A percentile compares a stretch with the other conserved stretches of the same genome.
Evolutionary conservation across 805 yeast genomes (phyloP).

Genomic region (Metahyphopichia silvanorum): DNA sequence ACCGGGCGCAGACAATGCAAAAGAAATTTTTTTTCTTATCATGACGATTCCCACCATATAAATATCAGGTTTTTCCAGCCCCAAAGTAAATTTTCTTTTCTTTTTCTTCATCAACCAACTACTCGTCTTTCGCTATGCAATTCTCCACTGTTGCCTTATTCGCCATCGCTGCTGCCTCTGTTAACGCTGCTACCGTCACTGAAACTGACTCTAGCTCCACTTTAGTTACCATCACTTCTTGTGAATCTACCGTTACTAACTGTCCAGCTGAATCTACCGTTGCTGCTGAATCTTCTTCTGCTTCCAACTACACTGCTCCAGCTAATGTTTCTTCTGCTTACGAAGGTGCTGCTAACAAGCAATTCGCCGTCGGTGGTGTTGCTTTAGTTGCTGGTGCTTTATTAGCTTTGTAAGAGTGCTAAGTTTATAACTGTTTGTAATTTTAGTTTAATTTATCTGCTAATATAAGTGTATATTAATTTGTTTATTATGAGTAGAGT

Average conservation of each 20-base stretch:
- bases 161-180: conserved; percentile 33
- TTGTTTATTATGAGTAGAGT: no score
- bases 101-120: conserved; percentile 27
- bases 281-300: conserved; percentile 10
- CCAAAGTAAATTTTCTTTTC: conserved; percentile 5
- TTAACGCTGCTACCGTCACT: conserved; percentile 28
- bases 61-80: not conserved
- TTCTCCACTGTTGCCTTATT: conserved; percentile 36
- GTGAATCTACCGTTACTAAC: conserved; percentile 43
- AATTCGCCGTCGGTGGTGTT: conserved; percentile 43
- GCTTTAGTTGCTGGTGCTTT: conserved; percentile 49
- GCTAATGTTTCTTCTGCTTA: conserved; percentile 31
- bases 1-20: no score
- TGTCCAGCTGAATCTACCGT: conserved; percentile 37
- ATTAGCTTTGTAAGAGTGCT: conserved; percentile 53
- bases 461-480: no score
- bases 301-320: conserved; percentile 17
- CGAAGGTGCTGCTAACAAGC: conserved; percentile 36
- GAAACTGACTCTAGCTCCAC: conserved; percentile 31
- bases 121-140: conserved; percentile 41
- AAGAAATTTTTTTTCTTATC: no score
- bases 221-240: conserved; percentile 46
- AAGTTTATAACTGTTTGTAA: not conserved
- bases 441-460: conserved; percentile 1
- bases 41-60: no score